Conservation (phyloP, 768 basidiomycete genomes). For the Serendipita indica region DNA sequence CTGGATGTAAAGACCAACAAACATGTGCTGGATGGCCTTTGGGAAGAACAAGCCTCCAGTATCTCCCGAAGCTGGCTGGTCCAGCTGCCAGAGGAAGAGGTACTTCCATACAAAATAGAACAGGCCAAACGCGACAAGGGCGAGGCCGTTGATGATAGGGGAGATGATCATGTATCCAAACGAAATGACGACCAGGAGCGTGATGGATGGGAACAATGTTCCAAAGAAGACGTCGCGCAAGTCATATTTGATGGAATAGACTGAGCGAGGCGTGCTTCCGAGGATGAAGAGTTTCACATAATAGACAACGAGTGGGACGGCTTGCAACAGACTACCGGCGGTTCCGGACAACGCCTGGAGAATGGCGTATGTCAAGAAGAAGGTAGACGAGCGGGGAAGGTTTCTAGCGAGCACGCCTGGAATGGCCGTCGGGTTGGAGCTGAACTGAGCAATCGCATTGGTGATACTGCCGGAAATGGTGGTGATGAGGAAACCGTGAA, state of each 20-base stretch:
- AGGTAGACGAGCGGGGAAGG: slow-evolving; percentile 63
- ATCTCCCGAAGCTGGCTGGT: slow-evolving; percentile 52
- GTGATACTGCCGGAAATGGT: slow-evolving; percentile 75
- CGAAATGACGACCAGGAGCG: slow-evolving; percentile 70
- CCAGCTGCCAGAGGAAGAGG: slow-evolving; percentile 65
- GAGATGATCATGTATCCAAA: slow-evolving; percentile 78
- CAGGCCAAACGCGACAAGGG: slow-evolving; percentile 63
- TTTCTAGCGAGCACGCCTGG: slow-evolving; percentile 60
- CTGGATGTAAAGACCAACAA: slow-evolving; percentile 86
- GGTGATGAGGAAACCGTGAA: slow-evolving; percentile 88
- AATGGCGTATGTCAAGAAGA: slow-evolving; percentile 43
- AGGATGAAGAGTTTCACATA: slow-evolving; percentile 81
- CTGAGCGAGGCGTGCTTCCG: slow-evolving; percentile 75
- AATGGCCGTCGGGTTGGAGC: slow-evolving; percentile 51
- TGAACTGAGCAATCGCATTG: slow-evolving; percentile 45
- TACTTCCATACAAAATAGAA: slow-evolving; percentile 55
- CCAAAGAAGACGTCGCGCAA: slow-evolving; percentile 61
- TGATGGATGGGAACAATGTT: slow-evolving; percentile 53
- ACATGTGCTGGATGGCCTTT: slow-evolving; percentile 81
- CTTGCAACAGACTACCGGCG: slow-evolving; percentile 66
- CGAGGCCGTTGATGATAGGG: slow-evolving; percentile 86
- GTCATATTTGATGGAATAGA: slow-evolving; percentile 71
- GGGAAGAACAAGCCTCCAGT: slow-evolving; percentile 95
- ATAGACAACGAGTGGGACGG: slow-evolving; percentile 63
- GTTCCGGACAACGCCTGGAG: slow-evolving; percentile 69